Conservation (phyloP, 2,329 filamentous ascomycete species). For the Clarireedia hainanense region DNA sequence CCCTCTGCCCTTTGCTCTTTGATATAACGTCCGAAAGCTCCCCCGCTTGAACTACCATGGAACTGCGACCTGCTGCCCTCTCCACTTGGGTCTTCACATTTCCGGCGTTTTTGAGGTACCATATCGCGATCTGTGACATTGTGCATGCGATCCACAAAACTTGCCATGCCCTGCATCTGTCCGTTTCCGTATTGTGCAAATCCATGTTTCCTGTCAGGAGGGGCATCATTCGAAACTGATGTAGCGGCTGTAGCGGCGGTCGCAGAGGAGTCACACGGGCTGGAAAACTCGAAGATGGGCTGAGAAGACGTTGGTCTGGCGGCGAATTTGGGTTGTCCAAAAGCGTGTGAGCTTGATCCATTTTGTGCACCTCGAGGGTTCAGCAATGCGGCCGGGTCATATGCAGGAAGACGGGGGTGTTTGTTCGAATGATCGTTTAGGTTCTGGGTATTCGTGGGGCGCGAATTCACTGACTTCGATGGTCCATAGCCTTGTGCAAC, state of each 20-base stretch:
- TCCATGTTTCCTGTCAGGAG: constrained; percentile 9
- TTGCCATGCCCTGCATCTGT: constrained; percentile 37
- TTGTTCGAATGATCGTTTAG: neutral
- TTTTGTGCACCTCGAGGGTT: constrained; percentile 33
- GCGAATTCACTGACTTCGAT: constrained; percentile 16
- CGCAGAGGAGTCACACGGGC: constrained; percentile 16
- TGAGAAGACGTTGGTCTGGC: constrained; percentile 11
- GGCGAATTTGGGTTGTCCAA: constrained; percentile 8
- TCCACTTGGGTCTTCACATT: constrained; percentile 38
- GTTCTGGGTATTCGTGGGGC: constrained; percentile 7
- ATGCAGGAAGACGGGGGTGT: constrained; percentile 15
- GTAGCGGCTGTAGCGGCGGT: constrained; percentile 5
- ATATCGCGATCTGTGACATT: constrained; percentile 60
- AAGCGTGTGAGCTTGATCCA: neutral
- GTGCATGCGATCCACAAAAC: constrained; percentile 69
- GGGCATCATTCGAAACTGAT: neutral
- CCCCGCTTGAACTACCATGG: constrained; percentile 42
- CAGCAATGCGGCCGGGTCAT: constrained; percentile 36
- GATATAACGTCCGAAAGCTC: constrained; percentile 58
- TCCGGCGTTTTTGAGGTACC: constrained; percentile 59
- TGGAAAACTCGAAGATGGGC: constrained; percentile 28
- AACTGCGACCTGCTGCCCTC: constrained; percentile 37
- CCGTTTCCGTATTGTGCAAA: constrained; percentile 18
- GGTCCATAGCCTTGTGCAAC: constrained; percentile 21
- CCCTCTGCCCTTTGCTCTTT: constrained; percentile 48